Evolutionary conservation across 371 early-diverging fungal genomes (phyloP).

Genomic region (Phascolomyces articulosus): DNA sequence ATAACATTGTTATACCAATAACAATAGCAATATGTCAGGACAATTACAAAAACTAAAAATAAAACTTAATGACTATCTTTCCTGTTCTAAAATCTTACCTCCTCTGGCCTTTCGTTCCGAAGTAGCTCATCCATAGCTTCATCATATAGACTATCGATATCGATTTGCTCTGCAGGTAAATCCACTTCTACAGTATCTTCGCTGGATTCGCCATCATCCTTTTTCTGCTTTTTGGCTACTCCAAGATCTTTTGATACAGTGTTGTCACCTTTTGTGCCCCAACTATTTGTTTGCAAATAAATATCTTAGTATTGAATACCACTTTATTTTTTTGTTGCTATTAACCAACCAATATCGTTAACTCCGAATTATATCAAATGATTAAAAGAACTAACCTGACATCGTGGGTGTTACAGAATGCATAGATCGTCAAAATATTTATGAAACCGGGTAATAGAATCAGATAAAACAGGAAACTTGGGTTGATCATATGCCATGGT

Average conservation of each 20-base stretch:
- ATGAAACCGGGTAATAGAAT: constrained; percentile 65
- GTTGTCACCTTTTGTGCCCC: constrained; percentile 96
- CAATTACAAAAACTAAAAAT: no score
- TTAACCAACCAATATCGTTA: background rate
- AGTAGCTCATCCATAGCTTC: constrained; percentile 60
- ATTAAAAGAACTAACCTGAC: constrained; percentile 67
- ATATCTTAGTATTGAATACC: background rate
- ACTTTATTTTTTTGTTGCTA: background rate
- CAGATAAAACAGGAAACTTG: constrained; percentile 65
- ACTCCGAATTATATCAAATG: background rate
- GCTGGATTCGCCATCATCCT: constrained; percentile 41
- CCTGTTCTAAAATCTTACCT: background rate
- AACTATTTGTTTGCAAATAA: constrained; percentile 48
- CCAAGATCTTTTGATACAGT: constrained; percentile 62
- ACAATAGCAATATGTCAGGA: no score
- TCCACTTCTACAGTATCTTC: constrained; percentile 55
- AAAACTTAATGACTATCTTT: no score
- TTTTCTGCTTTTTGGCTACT: constrained; percentile 57
- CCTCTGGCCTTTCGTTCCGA: constrained; percentile 37
- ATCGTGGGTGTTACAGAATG: constrained; percentile 76
- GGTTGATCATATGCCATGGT: constrained; percentile 73
- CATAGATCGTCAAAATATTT: constrained; percentile 71
- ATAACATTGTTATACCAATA: no score
- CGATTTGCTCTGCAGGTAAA: constrained; percentile 65
- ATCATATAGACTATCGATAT: constrained; percentile 77